Base-by-base conservation (phyloP, 495 filamentous ascomycete species). In the Podospora sp. region DNA sequence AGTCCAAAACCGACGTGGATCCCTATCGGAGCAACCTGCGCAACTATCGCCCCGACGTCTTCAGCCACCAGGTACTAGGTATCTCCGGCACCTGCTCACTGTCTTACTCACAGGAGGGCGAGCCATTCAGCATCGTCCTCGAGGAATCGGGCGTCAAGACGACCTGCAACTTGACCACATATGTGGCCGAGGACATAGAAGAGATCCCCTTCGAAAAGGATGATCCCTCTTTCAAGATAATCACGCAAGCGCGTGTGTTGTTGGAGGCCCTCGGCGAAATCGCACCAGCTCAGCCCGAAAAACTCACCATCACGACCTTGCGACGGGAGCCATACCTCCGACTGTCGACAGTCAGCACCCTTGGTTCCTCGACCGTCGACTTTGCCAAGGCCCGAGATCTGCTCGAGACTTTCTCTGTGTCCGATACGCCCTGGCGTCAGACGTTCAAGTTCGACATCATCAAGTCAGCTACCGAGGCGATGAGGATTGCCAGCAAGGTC, bases 161-260 rank as follows among this genome's bases (percentile, higher is more conserved):
- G 6, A 95, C 89, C 24, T 97, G 94, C 83, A 90, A 95, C 62
- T 83, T 99, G 35, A 90, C 88, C n/a, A 97, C 95, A 7, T 99
- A 97, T 74, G 88, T 93, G 59, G 85, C 92, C 27, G 85, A 87
- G 63, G 75, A 75, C 35, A 82, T 82, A 18, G 84, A 94, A 50
- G 84, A 87, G 46, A 83, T 97, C 4, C 84, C 88, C 40, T 91
- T 95, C 80, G 98, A 99, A 70, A 91, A 97, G 60, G 61, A 63
- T 5, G 61, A 63, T 26, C 83, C 97, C 6, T 84, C 88, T 46
- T 91, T 95, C 81, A 99, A 99, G 71, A 92, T 97, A 62, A 98
- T 99, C 77, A 97, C 96, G 89, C 89, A 91, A 63, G 87, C 91
- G 35, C 85, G 86, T 62, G 93, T 88, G 87, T 84, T 97, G 16